Percentiles rank a stretch among this genome's conserved stretches.
phyloP scores from a whole-genome alignment of 2,329 filamentous ascomycete genomes.

The Colletotrichum theobromicola region DNA sequence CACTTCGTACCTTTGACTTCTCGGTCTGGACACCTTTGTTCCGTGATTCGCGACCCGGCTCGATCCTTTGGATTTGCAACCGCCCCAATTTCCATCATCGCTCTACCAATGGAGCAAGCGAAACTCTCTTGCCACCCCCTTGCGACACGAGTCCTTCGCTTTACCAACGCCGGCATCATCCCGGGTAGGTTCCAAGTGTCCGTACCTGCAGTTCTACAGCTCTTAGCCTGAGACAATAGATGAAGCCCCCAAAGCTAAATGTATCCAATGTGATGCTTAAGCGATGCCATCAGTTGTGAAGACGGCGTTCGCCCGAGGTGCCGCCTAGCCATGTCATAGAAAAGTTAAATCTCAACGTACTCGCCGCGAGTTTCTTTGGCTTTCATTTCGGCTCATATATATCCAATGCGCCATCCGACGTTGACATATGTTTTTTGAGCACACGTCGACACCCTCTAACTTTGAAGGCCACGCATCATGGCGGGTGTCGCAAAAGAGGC shows the following conservation, averaged over 20 bases:
- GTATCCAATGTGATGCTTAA: background rate
- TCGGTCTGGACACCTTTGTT: background rate
- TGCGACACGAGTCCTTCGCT: background rate
- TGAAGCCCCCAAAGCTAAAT: background rate
- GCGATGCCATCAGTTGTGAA: background rate
- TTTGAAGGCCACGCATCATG: background rate
- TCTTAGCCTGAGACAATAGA: background rate
- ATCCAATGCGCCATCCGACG: background rate
- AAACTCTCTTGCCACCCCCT: background rate
- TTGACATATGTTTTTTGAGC: background rate
- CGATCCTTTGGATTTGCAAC: background rate
- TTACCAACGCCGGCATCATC: background rate
- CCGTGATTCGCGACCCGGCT: background rate
- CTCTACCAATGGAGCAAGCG: background rate
- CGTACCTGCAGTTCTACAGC: background rate
- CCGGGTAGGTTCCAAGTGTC: background rate
- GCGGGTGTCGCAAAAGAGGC: constrained; percentile 15
- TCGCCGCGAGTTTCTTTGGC: background rate
- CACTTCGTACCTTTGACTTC: background rate
- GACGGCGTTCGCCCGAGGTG: background rate
- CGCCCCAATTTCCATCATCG: background rate
- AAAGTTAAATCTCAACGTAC: background rate
- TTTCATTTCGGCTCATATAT: background rate
- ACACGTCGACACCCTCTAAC: background rate
- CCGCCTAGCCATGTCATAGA: background rate